phyloP scores from a whole-genome alignment of 495 filamentous ascomycete species.

The Podospora australis region DNA sequence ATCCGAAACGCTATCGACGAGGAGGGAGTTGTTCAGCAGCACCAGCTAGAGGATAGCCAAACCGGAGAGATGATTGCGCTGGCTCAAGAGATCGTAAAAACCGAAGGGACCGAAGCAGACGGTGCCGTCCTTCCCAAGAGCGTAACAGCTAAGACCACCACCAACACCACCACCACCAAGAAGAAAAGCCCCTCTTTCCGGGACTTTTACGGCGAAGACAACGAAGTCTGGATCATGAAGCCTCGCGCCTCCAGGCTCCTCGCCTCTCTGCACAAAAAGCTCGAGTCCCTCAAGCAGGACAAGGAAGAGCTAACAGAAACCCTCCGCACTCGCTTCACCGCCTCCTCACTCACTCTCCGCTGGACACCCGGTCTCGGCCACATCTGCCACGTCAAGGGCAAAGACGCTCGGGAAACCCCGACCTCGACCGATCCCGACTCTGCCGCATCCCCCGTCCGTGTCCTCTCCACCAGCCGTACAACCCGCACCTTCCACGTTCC shows the following conservation, averaged over 20 bases:
- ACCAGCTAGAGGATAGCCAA: slow-evolving; percentile 66
- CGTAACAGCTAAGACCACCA: slow-evolving; percentile 21
- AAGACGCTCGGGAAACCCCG: slow-evolving; percentile 44
- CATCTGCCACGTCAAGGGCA: slow-evolving; percentile 85
- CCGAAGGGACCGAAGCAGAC: slow-evolving; percentile 47
- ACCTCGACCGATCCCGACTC: not conserved
- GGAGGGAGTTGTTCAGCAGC: slow-evolving; percentile 75
- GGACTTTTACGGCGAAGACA: slow-evolving; percentile 47
- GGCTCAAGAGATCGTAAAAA: slow-evolving; percentile 58
- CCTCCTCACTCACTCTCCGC: slow-evolving; percentile 61
- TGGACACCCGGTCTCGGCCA: slow-evolving; percentile 83
- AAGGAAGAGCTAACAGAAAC: slow-evolving; percentile 53
- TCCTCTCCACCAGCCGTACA: slow-evolving; percentile 69
- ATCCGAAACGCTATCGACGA: slow-evolving; percentile 85
- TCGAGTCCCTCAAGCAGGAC: slow-evolving; percentile 51
- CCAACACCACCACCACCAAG: slow-evolving; percentile 28
- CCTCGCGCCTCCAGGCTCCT: slow-evolving; percentile 60
- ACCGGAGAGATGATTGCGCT: slow-evolving; percentile 60
- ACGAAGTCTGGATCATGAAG: slow-evolving; percentile 84
- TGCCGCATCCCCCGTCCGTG: slow-evolving; percentile 44
- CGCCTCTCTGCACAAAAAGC: slow-evolving; percentile 55
- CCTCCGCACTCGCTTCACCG: slow-evolving; percentile 47
- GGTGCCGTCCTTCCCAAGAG: slow-evolving; percentile 36
- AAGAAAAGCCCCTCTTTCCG: slow-evolving; percentile 34
- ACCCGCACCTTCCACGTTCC: slow-evolving; percentile 80